phyloP scores from a whole-genome alignment of 2,329 filamentous ascomycete genomes.

The Leptographium procerum region DNA sequence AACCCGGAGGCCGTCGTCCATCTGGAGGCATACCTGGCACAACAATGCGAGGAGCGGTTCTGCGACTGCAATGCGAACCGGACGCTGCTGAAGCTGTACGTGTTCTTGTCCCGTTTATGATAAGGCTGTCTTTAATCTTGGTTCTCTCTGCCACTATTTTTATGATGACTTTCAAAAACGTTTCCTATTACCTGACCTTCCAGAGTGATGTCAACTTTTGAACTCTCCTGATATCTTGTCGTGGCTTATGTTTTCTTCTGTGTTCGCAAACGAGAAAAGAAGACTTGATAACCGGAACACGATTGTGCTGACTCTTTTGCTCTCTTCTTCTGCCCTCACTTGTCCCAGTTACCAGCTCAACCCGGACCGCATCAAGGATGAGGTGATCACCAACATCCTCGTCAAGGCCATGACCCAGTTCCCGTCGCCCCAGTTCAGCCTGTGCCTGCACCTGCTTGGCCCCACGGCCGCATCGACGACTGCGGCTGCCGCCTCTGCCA shows the following conservation, averaged over 20 bases:
- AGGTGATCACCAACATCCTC: slow-evolving; percentile 97
- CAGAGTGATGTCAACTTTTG: slow-evolving; percentile 63
- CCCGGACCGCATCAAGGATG: slow-evolving; percentile 91
- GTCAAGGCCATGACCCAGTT: slow-evolving; percentile 97
- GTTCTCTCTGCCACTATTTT: slow-evolving; percentile 5
- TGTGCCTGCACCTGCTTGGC: slow-evolving; percentile 86
- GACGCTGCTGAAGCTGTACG: slow-evolving; percentile 93
- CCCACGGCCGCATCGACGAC: slow-evolving; percentile 58
- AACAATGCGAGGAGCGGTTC: slow-evolving; percentile 90
- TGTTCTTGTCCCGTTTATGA: slow-evolving; percentile 18
- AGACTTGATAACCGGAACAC: background rate
- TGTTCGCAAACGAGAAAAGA: background rate
- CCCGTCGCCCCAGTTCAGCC: slow-evolving; percentile 88
- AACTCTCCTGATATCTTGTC: slow-evolving; percentile 63
- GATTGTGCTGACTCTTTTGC: background rate
- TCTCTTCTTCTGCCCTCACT: background rate
- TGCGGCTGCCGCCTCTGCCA: slow-evolving; percentile 35
- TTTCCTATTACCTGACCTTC: slow-evolving; percentile 96
- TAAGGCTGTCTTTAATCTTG: background rate
- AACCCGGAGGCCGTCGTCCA: slow-evolving; percentile 91
- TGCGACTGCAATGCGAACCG: slow-evolving; percentile 96
- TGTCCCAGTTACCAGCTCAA: slow-evolving; percentile 89
- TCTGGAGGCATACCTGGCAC: slow-evolving; percentile 87
- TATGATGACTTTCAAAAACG: slow-evolving; percentile 83
- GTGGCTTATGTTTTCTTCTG: slow-evolving; percentile 7